These are phyloP conservation scores for Chaetoceros tenuissimus DNA, from an alignment of 108 stramenopile genomes.

Conservation along the genomic window DNA sequence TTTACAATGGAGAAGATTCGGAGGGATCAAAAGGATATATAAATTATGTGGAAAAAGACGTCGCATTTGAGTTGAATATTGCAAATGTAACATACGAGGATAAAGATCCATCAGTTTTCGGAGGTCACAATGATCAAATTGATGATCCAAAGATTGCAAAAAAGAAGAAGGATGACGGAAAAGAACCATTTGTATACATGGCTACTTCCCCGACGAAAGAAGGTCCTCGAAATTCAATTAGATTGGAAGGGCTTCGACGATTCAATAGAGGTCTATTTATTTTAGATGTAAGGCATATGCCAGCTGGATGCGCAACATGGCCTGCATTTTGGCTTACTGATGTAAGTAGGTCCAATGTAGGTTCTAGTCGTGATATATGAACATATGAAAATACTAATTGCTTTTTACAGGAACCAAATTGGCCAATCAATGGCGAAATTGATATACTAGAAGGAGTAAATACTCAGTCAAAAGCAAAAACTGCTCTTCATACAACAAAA, in stretches of 20 bases:
- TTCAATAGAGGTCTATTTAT: conserved; percentile 81
- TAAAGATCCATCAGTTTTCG: conserved; percentile 13
- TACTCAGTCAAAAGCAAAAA: conserved; percentile 67
- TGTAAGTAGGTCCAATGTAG: conserved; percentile 7
- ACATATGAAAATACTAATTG: too few species aligned
- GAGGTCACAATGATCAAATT: conserved; percentile 3
- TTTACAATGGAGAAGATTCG: conserved; percentile 76
- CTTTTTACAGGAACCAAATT: conserved; percentile 30
- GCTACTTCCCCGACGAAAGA: conserved; percentile 47
- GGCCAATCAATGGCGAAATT: conserved; percentile 85
- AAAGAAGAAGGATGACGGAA: background rate
- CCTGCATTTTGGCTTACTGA: conserved; percentile 88
- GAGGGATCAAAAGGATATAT: conserved; percentile 70
- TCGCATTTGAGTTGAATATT: conserved; percentile 41
- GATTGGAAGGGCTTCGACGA: conserved; percentile 64
- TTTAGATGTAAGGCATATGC: conserved; percentile 69
- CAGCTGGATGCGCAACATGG: conserved; percentile 83
- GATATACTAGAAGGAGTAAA: conserved; percentile 88
- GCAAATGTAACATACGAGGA: conserved; percentile 39
- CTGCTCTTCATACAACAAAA: conserved; percentile 75
- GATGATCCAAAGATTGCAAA: conserved; percentile 1
- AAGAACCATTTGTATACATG: conserved; percentile 73
- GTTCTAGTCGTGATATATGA: background rate
- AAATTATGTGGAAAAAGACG: conserved; percentile 42
- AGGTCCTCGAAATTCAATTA: conserved; percentile 67